Evolutionary conservation across 1,284 basidiomycete genomes (phyloP).

Genomic region (Clitocybe nebularis): DNA sequence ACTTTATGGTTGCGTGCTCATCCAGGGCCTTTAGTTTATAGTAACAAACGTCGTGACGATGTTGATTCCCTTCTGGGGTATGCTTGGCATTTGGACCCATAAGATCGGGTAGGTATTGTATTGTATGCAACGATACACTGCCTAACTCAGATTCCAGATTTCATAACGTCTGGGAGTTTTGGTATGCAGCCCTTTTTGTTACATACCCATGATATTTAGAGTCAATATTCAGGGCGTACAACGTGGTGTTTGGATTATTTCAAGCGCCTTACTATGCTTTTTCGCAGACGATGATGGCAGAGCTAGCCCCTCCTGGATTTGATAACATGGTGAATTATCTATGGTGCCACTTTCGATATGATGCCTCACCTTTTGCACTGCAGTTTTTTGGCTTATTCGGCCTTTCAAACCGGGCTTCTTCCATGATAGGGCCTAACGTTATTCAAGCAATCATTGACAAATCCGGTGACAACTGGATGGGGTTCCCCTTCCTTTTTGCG

Average conservation of each 20-base stretch:
- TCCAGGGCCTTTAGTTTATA: too few species aligned
- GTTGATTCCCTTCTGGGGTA: constrained; percentile 81
- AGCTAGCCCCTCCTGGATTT: constrained; percentile 76
- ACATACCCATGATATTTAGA: constrained; percentile 1
- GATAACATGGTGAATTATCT: constrained; percentile 68
- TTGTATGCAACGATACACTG: background rate
- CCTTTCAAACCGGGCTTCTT: constrained; percentile 77
- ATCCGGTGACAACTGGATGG: constrained; percentile 72
- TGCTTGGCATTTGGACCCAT: constrained; percentile 80
- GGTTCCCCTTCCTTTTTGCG: constrained; percentile 81
- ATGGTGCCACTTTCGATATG: background rate
- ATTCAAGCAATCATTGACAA: constrained; percentile 76
- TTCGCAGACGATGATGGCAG: constrained; percentile 85
- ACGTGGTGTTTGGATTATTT: constrained; percentile 77
- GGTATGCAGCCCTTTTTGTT: constrained; percentile 33
- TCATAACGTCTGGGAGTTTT: constrained; percentile 84
- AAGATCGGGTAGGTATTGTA: constrained; percentile 55
- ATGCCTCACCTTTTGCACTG: background rate
- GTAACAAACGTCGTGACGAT: constrained; percentile 76
- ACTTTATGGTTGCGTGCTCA: too few species aligned
- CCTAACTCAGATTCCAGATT: constrained; percentile 40
- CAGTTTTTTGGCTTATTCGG: constrained; percentile 81
- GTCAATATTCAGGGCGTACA: constrained; percentile 58
- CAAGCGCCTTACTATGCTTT: constrained; percentile 88
- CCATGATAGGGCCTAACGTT: constrained; percentile 77